phyloP scores from a whole-genome alignment of 2,329 filamentous ascomycete genomes.

The Sclerotinia minor region DNA sequence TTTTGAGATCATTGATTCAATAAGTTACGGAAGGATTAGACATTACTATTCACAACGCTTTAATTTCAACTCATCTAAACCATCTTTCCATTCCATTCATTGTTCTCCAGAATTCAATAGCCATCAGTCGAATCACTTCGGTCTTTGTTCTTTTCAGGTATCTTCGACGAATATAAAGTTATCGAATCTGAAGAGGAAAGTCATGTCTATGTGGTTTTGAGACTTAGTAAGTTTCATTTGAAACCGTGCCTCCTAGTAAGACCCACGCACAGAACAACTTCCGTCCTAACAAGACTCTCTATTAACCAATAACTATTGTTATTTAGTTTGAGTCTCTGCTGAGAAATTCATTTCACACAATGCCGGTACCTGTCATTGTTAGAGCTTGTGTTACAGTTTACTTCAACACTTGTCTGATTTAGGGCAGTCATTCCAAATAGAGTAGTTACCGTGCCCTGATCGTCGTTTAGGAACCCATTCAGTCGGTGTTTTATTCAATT shows the following conservation, averaged over 20 bases:
- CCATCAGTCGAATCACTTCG: conserved; percentile 3
- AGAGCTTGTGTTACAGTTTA: conserved; percentile 25
- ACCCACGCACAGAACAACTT: conserved; percentile 7
- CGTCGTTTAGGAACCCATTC: conserved; percentile 25
- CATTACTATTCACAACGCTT: neutral
- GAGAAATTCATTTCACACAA: neutral
- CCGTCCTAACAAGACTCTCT: neutral
- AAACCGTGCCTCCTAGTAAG: conserved; percentile 20
- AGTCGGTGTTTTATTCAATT: conserved; percentile 3
- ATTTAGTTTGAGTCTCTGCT: neutral
- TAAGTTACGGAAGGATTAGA: neutral
- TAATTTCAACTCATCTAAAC: neutral
- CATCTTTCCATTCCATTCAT: neutral
- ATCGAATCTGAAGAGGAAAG: neutral
- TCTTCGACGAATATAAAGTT: neutral
- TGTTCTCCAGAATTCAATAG: conserved; percentile 5
- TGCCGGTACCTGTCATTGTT: conserved; percentile 20
- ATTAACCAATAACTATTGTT: neutral
- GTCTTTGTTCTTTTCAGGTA: neutral
- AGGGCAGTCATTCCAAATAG: conserved; percentile 20
- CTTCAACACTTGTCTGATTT: neutral
- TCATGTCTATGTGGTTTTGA: conserved; percentile 13
- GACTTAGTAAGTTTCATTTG: conserved; percentile 25
- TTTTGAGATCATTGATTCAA: neutral
- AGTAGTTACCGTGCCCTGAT: conserved; percentile 26